These are phyloP conservation scores for Trichoderma aggressivum DNA, from an alignment of 2,329 filamentous ascomycete species.

Conservation along the genomic window DNA sequence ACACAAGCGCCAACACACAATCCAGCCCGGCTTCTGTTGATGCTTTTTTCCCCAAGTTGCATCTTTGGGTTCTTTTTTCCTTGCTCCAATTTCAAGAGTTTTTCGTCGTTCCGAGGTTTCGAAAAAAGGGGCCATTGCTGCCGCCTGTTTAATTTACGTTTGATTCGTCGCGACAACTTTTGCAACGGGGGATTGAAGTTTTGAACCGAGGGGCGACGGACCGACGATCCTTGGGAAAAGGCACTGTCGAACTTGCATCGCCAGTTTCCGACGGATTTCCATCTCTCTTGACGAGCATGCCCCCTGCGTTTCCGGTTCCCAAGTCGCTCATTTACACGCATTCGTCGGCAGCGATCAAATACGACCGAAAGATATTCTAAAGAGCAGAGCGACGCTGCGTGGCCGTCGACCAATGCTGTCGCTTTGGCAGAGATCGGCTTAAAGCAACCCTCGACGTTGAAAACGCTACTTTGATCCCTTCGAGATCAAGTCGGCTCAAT, in stretches of 20 bases:
- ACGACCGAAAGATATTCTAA: background rate
- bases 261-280: background rate
- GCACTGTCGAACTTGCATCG: background rate
- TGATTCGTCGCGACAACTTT: background rate
- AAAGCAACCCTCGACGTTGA: constrained; percentile 21
- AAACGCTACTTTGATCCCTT: constrained; percentile 11
- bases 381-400: constrained; percentile 17
- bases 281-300: constrained; percentile 13
- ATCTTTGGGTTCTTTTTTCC: background rate
- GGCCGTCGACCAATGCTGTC: constrained; percentile 19
- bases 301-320: background rate
- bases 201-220: background rate
- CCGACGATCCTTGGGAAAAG: background rate
- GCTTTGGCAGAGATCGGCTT: constrained; percentile 19
- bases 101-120: background rate
- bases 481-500: constrained; percentile 22
- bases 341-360: background rate
- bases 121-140: background rate
- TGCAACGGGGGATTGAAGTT: background rate
- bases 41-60: background rate
- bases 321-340: constrained; percentile 1
- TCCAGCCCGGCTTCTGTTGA: background rate
- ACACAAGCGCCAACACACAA: constrained; percentile 11
- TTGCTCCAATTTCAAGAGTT: background rate
- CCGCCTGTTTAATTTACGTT: background rate